Percentiles rank a stretch among this genome's conserved stretches.
Conservation (phyloP, 176 grass and related monocot species). For the Typha latifolia region DNA sequence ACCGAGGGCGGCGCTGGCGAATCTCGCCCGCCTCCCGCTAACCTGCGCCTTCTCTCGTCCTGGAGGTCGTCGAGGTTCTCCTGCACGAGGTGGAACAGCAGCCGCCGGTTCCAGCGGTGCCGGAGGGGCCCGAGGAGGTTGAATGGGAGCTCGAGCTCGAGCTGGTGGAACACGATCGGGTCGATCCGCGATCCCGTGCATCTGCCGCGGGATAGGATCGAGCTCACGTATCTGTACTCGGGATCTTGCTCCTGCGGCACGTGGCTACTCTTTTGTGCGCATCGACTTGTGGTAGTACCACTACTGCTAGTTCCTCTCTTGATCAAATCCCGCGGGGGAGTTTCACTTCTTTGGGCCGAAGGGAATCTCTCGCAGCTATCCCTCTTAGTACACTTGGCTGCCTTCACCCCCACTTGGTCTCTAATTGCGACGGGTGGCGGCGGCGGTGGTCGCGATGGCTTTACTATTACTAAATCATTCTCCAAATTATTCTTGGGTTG, state of each 20-base stretch:
- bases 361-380: neutral
- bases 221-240: constrained; percentile 48
- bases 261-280: neutral
- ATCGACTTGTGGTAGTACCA: neutral
- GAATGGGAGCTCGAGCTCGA: constrained; percentile 53
- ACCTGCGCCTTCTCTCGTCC: neutral
- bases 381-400: constrained; percentile 3
- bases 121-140: constrained; percentile 28
- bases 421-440: constrained; percentile 30
- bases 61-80: constrained; percentile 43
- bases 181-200: constrained; percentile 37
- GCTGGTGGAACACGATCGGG: constrained; percentile 71
- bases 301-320: too few species aligned
- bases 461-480: neutral
- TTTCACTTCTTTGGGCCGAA: neutral
- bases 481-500: neutral
- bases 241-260: constrained; percentile 36
- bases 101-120: constrained; percentile 81
- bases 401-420: constrained; percentile 31
- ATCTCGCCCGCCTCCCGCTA: neutral
- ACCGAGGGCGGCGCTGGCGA: constrained; percentile 2
- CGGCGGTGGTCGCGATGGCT: constrained; percentile 26
- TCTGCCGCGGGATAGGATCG: constrained; percentile 44
- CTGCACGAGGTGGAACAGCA: constrained; percentile 60
- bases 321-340: too few species aligned